Base-by-base conservation (phyloP, 1,284 basidiomycete genomes). In the Earliella scabrosa region DNA sequence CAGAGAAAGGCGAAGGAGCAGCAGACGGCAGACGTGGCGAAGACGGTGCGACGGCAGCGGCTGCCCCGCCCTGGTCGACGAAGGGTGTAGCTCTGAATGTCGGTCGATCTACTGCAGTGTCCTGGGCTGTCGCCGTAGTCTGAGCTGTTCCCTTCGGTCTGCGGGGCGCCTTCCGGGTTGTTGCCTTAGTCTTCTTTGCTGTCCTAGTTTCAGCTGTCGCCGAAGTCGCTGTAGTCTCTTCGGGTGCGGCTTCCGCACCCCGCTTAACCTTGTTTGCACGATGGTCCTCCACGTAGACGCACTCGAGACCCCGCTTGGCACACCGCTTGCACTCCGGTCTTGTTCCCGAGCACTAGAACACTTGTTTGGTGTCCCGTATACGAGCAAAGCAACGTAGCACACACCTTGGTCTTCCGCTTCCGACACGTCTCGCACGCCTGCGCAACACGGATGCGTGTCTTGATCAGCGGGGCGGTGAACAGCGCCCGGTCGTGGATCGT, bases 341-440 rank as follows among this genome's bases (percentile, higher is more conserved):
- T 16, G 41, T 50, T 23, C 64, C 64, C 9, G 59, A 50, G 38
- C 64, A 66, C 64, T 66, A 26, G 3, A 35, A 18, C 1, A 27
- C 3, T 32, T 31, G 7, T 31, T n/a, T n/a, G n/a, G n/a, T n/a
- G n/a, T 50, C 11, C 38, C 16, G 20, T 20, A 26, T 7, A 20
- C 2, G 5, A 14, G n/a, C 18, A 40, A n/a, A 13, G 4, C 2
- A 7, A 4, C 16, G 23, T 21, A 35, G 16, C 13, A 31, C 57
- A 9, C 31, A 66, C 64, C 62, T 62, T 66, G 10, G 50, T 59
- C 54, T 66, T 66, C 45, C 60, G 47, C 32, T 48, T 53, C 29
- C 64, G 50, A 52, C 64, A 66, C 43, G 53, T 6, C 45, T 66
- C 62, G 50, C 64, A 66, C 23, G 64, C 64, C 50, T 63, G 64